Conservation (phyloP, 306 rosid genomes). For the Sindora glabra region DNA sequence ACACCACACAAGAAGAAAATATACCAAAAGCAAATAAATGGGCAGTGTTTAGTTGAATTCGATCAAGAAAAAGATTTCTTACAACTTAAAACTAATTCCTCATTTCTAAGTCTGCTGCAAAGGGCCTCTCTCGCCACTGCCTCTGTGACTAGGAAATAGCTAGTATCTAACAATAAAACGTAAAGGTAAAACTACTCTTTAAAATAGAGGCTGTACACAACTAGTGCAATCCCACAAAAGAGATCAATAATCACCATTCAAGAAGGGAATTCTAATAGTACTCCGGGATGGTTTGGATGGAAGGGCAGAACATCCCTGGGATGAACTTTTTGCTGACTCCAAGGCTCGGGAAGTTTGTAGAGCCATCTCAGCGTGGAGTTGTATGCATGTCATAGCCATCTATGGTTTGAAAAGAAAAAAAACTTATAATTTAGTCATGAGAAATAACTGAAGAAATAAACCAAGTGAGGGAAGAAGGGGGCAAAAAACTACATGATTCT, state of each 20-base stretch:
- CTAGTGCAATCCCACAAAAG: too few species aligned
- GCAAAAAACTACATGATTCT: slow-evolving; percentile 2
- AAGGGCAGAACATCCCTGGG: slow-evolving; percentile 34
- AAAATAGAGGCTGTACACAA: too few species aligned
- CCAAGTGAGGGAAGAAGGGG: slow-evolving; percentile 1
- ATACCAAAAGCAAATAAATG: too few species aligned
- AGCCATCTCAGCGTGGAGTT: slow-evolving; percentile 95
- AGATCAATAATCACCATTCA: slow-evolving; percentile 29
- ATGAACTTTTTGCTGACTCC: slow-evolving; percentile 53
- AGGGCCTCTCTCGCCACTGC: too few species aligned
- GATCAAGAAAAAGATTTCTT: too few species aligned
- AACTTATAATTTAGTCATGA: not conserved
- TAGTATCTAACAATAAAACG: too few species aligned
- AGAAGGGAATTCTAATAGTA: slow-evolving; percentile 57
- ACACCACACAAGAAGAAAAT: too few species aligned
- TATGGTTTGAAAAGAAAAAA: not conserved
- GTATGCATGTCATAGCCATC: slow-evolving; percentile 86
- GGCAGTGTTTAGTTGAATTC: too few species aligned
- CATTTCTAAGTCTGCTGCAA: too few species aligned
- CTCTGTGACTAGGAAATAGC: too few species aligned
- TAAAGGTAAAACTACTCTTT: too few species aligned
- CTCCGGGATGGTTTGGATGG: slow-evolving; percentile 45
- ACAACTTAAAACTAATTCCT: too few species aligned
- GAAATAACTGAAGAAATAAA: not conserved
- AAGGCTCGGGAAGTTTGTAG: slow-evolving; percentile 83